Conservation (phyloP, 2,329 filamentous ascomycete species). For the Microdochium nivale region DNA sequence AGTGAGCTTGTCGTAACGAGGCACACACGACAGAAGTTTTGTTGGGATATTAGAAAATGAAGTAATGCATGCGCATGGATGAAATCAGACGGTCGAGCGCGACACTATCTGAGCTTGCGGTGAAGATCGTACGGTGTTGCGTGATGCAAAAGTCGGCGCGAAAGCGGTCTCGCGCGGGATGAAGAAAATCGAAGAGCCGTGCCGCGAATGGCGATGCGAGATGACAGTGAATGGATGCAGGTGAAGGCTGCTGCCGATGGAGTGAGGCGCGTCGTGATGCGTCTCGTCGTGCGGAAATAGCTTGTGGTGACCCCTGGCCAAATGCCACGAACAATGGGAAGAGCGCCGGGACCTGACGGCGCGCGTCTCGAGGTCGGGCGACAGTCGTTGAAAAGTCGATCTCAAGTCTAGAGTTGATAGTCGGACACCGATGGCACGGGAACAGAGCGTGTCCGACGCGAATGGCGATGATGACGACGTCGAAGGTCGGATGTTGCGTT, state of each 20-base stretch:
- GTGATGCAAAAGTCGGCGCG: not conserved
- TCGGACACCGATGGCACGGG: constrained; percentile 22
- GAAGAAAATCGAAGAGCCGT: not conserved
- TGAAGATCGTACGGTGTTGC: not conserved
- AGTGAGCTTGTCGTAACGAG: not conserved
- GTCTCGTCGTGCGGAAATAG: not conserved
- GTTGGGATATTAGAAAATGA: not conserved
- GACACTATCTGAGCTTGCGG: not conserved
- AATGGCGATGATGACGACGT: constrained; percentile 41
- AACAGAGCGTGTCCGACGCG: constrained; percentile 35
- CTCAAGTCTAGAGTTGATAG: constrained; percentile 1
- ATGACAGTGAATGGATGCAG: not conserved
- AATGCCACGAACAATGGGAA: constrained; percentile 4
- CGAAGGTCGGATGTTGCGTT: constrained; percentile 25
- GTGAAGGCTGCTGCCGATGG: not conserved
- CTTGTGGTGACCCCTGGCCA: not conserved
- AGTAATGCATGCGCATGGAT: not conserved
- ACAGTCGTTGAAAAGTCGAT: constrained; percentile 9
- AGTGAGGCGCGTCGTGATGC: not conserved
- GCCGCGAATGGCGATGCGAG: not conserved
- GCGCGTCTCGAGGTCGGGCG: not conserved
- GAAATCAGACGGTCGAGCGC: not conserved
- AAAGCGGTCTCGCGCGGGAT: not conserved
- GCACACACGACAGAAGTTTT: not conserved
- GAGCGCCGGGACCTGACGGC: not conserved